Evolutionary conservation across 106 monocot genomes (phyloP).

Genomic region (Dendrobium catenatum): DNA sequence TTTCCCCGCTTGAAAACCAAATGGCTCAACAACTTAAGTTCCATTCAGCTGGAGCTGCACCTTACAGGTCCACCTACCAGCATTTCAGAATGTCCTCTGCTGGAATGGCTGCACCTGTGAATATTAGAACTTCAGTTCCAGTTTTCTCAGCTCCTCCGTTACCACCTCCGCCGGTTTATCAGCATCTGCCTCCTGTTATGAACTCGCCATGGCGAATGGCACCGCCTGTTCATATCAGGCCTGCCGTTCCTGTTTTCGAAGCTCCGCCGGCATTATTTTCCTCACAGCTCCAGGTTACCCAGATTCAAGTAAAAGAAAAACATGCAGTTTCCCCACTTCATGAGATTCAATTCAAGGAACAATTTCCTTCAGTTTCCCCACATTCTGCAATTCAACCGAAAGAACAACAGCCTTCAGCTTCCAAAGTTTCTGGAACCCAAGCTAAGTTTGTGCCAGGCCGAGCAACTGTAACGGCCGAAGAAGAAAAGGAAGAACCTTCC

Average conservation of each 20-base stretch:
- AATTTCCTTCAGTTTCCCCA: not conserved
- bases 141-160: constrained; percentile 72
- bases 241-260: constrained; percentile 53
- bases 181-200: constrained; percentile 26
- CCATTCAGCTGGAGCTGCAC: constrained; percentile 55
- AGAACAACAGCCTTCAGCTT: not conserved
- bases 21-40: constrained; percentile 33
- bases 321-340: not conserved
- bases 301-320: not conserved
- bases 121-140: constrained; percentile 71
- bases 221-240: constrained; percentile 66
- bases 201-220: constrained; percentile 39
- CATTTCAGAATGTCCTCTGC: constrained; percentile 40
- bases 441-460: not conserved
- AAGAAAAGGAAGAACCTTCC: not conserved
- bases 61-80: constrained; percentile 53
- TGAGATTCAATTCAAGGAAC: not conserved
- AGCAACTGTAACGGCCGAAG: no score
- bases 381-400: not conserved
- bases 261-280: constrained; percentile 18
- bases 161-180: constrained; percentile 23
- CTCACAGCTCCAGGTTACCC: not conserved
- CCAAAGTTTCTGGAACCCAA: not conserved
- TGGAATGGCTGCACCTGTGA: constrained; percentile 76
- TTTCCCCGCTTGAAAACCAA: constrained; percentile 6